Evolutionary conservation across 2,329 filamentous ascomycete species (phyloP).

Genomic region (Dryadomyces quercivorus): DNA sequence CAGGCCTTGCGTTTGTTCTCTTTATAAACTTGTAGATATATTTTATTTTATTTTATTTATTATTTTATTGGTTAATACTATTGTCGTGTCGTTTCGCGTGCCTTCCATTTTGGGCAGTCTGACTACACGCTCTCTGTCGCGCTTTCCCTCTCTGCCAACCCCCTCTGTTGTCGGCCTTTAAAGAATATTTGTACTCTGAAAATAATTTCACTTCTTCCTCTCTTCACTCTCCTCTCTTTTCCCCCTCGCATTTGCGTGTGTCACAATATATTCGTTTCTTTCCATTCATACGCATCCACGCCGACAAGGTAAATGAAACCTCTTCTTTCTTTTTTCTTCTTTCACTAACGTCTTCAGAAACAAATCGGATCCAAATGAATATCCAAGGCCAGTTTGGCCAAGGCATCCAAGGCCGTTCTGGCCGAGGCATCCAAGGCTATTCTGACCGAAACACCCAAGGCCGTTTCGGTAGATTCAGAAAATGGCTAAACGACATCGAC

Average conservation of each 20-base stretch:
- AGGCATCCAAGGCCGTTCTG: conserved; percentile 8
- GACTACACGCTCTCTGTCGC: not conserved
- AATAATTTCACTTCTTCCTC: not conserved
- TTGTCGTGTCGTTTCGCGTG: not conserved
- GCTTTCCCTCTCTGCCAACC: not conserved
- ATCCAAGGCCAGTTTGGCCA: too few relatives aligned
- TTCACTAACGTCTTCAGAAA: not conserved
- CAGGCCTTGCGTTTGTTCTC: not conserved
- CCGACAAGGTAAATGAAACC: too few relatives aligned
- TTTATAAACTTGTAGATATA: not conserved
- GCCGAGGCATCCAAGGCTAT: too few relatives aligned
- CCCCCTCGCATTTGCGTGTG: too few relatives aligned
- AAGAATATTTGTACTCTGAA: not conserved
- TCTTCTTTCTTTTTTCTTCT: not conserved
- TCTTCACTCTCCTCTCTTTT: not conserved
- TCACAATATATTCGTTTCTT: too few relatives aligned
- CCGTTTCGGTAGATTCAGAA: conserved; percentile 18
- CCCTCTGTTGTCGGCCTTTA: not conserved
- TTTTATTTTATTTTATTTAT: not conserved
- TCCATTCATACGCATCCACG: too few relatives aligned
- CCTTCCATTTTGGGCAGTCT: not conserved
- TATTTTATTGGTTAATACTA: too few relatives aligned
- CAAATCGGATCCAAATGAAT: too few relatives aligned
- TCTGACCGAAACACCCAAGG: too few relatives aligned
- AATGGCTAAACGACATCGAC: conserved; percentile 35